Evolutionary conservation across 2,329 filamentous ascomycete genomes (phyloP), one percentile per base, ranked within the genome.

Genomic region (Stemphylium vesicarium): DNA sequence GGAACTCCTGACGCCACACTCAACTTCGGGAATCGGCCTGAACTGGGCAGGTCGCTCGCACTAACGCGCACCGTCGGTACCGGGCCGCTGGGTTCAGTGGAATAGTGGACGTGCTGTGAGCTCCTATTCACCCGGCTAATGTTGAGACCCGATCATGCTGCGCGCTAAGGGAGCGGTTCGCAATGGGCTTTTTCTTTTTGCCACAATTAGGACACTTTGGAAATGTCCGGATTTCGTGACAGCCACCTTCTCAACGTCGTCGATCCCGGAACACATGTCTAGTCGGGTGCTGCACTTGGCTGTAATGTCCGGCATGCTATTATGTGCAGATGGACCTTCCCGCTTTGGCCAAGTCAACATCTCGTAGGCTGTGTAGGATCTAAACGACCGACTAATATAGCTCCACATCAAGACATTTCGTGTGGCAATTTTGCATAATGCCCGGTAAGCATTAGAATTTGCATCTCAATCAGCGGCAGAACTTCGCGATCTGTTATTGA

Each of bases 91-190:
- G 53, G 26, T 22, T 46, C 10, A 22, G 16, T 24, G 35, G 10
- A 20, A 33, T 41, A 38, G 33, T 20, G 42, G 38, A 29, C 24
- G 42, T 26, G 15, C 43, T 50, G n/a, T 20, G n/a, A 15, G 16
- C 15, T 44, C 40, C 53, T 44, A 57, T 53, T 50, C 45, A 53
- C 38, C 36, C 57, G 53, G 49, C 16, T 57, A 50, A 50, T 43
- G n/a, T 35, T 33, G 12, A 24, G 18, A 38, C 13, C 26, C 20
- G 24, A 40, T 18, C 29, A 39, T 10, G 38, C 33, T 29, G 33
- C 12, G 4, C n/a, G 33, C 39, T 26, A 38, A 49, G 22, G 41
- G n/a, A 24, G 16, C 16, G 31, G 31, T 32, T n/a, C 13, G 36
- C 13, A 31, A n/a, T 29, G 15, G 26, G n/a, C n/a, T n/a, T 26